Base-by-base conservation (phyloP, 441 rosid species). In the Populus trichocarpa region DNA sequence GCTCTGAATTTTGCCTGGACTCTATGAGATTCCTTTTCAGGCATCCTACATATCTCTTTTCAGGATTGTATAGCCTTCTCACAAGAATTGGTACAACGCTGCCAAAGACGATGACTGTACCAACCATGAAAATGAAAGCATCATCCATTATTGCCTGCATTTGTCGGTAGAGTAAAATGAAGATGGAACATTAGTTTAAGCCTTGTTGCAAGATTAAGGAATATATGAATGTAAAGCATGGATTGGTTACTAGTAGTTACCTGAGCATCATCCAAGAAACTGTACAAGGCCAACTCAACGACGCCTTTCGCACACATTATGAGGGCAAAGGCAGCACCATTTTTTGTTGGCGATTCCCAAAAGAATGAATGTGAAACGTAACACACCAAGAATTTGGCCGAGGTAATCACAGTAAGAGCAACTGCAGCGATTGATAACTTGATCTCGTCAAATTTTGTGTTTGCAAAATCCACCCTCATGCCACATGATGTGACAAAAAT, bases 21-120 rank as follows among this genome's bases (percentile, higher is more conserved):
- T 82, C 78, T 61, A 74, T 36, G 46, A 91, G 40, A 33, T 81
- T 86, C 69, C 88, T 84, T 75, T 76, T 85, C 77, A 84, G 81
- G 76, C 84, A 86, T 65, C 88, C 87, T 25, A 78, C 63, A 75
- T 80, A 86, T 77, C 83, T 87, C 72, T 80, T 82, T 0, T 87
- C 69, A 25, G 89, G 88, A 42, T 84, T 84, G 63, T 86, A 83
- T n/a, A 90, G 30, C 16, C 40, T 63, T 63, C 73, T 79, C 30
- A 90, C 79, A 23, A 84, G 32, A 10, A 83, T 72, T 38, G 86
- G 73, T 42, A 86, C 71, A 20, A 84, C 30, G 64, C 67, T 76
- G 3, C 73, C 72, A 10, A 81, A 6, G 23, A 79, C 10, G 8
- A 70, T 22, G 57, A 82, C 35, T 32, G 65, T 5, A 26, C 40